Evolutionary conservation across 176 grass and related monocot species (phyloP).

Genomic region (Rhynchospora tenuis): DNA sequence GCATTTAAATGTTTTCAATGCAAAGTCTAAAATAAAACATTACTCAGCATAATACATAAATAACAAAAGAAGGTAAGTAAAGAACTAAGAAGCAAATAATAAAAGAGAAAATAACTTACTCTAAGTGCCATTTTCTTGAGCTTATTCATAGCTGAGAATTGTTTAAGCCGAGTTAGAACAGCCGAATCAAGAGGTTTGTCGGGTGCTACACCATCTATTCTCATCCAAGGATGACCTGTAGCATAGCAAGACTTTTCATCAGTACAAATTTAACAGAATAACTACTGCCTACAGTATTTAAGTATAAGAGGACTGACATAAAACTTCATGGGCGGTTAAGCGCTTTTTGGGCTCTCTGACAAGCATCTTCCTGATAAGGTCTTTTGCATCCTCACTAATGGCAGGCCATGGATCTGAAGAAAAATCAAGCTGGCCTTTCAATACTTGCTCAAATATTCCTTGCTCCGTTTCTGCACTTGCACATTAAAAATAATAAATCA

Average conservation of each 20-base stretch:
- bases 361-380: conserved; percentile 35
- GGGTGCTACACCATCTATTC: conserved; percentile 16
- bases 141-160: conserved; percentile 30
- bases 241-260: background rate
- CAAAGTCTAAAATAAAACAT: background rate
- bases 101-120: background rate
- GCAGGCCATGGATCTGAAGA: conserved; percentile 30
- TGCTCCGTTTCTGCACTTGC: conserved; percentile 18
- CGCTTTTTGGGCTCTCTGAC: conserved; percentile 32
- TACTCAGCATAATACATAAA: background rate
- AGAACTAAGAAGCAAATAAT: background rate
- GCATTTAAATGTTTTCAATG: background rate
- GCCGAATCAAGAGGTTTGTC: conserved; percentile 23
- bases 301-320: conserved; percentile 25
- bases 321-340: conserved; percentile 33
- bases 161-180: conserved; percentile 21
- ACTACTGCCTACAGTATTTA: background rate
- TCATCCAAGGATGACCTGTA: conserved; percentile 28
- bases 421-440: conserved; percentile 30
- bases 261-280: background rate
- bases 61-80: background rate
- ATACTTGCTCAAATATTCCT: conserved; percentile 34
- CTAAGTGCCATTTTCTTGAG: conserved; percentile 25
- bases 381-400: conserved; percentile 28
- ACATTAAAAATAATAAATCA: background rate